Base-by-base conservation (phyloP, 371 early-diverging fungal species). In the Haplosporangium sp. region DNA sequence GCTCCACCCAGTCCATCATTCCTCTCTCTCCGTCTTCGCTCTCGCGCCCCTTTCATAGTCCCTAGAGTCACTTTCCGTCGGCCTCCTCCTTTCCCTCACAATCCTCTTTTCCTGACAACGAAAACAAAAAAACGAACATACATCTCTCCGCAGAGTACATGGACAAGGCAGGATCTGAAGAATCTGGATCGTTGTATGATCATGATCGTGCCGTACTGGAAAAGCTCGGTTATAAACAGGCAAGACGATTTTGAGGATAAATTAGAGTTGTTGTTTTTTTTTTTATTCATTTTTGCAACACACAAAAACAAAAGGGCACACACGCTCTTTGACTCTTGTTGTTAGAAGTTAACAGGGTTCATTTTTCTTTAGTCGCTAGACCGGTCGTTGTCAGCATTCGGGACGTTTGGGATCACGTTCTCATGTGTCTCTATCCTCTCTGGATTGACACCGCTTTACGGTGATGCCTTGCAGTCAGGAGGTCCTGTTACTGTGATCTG, bases 401-500 rank as follows among this genome's bases (percentile, higher is more conserved):
- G 87, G 50, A 90, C 89, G 57, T 89, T 90, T 80, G 86, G 87
- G 42, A 85, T 89, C 60, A 86, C 90, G 18, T 88, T 90, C 69
- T 84, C 87, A 41, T 88, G 89, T 52, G 84, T 87, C 55, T 88
- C 90, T 23, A 81, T 90, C 48, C 69, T 89, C 20, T 81, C 89
- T 3, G 92, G 91, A 3, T 69, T 91, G 21, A 87, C 89, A 11
- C 85, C 87, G 51, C 86, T 88, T 62, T 87, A 85, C 73, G 86
- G 86, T 36, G 79, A 86, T 55, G 90, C 87, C 29, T 83, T 92
- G 83, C 82, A 83, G 67, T 83, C 86, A 16, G 93, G 91, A 58
- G 93, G 93, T 10, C 90, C 92, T 6, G 85, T 89, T 59, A 86
- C 87, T 11, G 83, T 91, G 50, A 83, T 89, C 42, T 92, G 91